Evolutionary conservation across 2,329 filamentous ascomycete species (phyloP).

Genomic region (Trichophyton equinum): DNA sequence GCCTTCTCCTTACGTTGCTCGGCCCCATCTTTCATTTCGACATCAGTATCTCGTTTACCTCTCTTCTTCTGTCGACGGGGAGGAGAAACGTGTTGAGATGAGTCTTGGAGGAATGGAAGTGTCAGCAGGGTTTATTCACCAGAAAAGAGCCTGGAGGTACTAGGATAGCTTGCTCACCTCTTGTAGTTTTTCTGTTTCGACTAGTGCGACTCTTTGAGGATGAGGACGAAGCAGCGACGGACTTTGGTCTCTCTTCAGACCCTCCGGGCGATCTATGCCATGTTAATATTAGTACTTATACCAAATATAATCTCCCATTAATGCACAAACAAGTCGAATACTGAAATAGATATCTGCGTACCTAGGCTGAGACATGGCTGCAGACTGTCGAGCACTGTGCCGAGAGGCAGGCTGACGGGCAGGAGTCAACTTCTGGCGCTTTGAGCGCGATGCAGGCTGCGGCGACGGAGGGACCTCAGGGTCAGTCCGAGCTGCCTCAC

Average conservation of each 20-base stretch:
- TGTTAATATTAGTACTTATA: constrained; percentile 6
- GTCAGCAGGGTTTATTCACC: background rate
- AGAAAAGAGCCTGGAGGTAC: no score
- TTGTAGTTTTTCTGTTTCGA: constrained; percentile 53
- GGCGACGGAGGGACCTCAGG: constrained; percentile 4
- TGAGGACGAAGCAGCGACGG: constrained; percentile 42
- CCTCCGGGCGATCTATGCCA: constrained; percentile 14
- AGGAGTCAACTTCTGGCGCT: constrained; percentile 55
- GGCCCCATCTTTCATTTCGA: constrained; percentile 58
- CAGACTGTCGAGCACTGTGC: constrained; percentile 23
- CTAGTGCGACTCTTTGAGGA: constrained; percentile 61
- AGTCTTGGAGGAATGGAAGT: background rate
- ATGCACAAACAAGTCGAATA: background rate
- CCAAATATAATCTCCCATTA: no score
- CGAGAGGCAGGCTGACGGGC: constrained; percentile 31
- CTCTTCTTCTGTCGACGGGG: constrained; percentile 42
- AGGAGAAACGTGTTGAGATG: constrained; percentile 20
- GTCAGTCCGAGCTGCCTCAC: constrained; percentile 26
- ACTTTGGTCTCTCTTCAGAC: constrained; percentile 44
- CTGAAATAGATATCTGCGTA: constrained; percentile 17
- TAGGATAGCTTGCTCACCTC: constrained; percentile 31
- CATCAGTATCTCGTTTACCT: constrained; percentile 49
- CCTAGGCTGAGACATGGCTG: constrained; percentile 34
- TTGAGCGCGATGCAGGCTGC: constrained; percentile 41
- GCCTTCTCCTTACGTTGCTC: constrained; percentile 36